Evolutionary conservation across 768 basidiomycete species (phyloP).

Genomic region (Lentinula detonsa): DNA sequence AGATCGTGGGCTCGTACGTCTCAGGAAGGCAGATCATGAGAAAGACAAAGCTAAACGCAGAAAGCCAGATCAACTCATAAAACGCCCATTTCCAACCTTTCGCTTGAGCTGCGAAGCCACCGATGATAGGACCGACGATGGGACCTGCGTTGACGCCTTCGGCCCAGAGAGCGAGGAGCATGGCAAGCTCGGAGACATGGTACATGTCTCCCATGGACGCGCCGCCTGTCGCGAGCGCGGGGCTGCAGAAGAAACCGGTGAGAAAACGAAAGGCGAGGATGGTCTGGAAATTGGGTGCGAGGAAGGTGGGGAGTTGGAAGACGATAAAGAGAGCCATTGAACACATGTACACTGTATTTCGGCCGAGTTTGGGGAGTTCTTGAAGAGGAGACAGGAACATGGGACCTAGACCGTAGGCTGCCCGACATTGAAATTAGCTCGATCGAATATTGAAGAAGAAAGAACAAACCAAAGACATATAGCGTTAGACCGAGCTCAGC

Average conservation of each 20-base stretch:
- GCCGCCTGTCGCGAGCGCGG: conserved; percentile 24
- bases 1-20: conserved; percentile 20
- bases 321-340: conserved; percentile 24
- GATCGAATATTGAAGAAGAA: neutral
- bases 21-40: conserved; percentile 25
- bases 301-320: conserved; percentile 26
- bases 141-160: conserved; percentile 18
- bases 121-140: conserved; percentile 24
- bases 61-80: conserved; percentile 27
- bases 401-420: conserved; percentile 17
- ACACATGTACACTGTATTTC: conserved; percentile 25
- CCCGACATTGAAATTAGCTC: neutral
- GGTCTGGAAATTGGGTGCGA: conserved; percentile 22
- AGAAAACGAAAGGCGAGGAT: conserved; percentile 27
- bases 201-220: conserved; percentile 21
- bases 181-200: conserved; percentile 15
- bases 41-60: conserved; percentile 17
- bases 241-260: conserved; percentile 25
- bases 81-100: conserved; percentile 28
- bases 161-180: conserved; percentile 20
- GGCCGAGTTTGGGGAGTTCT: conserved; percentile 25
- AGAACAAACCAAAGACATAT: conserved; percentile 18
- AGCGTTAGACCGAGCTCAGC: conserved; percentile 22
- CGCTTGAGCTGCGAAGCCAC: conserved; percentile 24
- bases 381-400: conserved; percentile 24